phyloP scores from a whole-genome alignment of 2,329 filamentous ascomycete genomes.

The Domatiomyces catenatus region DNA sequence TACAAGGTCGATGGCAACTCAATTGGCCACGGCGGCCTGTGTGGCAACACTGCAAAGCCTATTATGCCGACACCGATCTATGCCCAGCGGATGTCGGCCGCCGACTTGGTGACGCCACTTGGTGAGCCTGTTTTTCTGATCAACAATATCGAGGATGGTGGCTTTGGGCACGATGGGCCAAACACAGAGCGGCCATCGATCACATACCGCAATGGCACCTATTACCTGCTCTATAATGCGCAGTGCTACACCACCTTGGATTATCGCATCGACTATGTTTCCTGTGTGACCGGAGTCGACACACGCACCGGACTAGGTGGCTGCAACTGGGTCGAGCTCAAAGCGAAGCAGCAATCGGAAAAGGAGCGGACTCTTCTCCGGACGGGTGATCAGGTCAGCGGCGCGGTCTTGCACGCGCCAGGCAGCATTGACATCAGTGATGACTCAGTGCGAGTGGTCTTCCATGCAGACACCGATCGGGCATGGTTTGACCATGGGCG shows the following conservation, averaged over 20 bases:
- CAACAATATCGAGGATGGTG: conserved; percentile 2
- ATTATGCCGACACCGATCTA: conserved; percentile 17
- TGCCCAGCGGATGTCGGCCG: conserved; percentile 4
- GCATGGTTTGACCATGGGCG: conserved; percentile 5
- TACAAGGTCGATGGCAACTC: conserved; percentile 50
- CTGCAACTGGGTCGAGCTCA: conserved; percentile 7
- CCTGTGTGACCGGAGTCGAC: conserved; percentile 6
- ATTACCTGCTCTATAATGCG: conserved; percentile 10
- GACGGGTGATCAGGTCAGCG: conserved; percentile 5
- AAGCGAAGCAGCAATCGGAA: conserved; percentile 4
- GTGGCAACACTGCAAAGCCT: conserved; percentile 21
- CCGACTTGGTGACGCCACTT: conserved; percentile 5
- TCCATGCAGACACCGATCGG: conserved; percentile 10
- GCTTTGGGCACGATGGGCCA: conserved; percentile 5
- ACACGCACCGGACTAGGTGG: conserved; percentile 4
- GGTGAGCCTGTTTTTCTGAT: conserved; percentile 6
- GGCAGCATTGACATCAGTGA: conserved; percentile 10
- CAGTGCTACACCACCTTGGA: conserved; percentile 7
- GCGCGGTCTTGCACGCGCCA: conserved; percentile 5
- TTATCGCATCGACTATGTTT: conserved; percentile 9
- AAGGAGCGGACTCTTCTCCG: conserved; percentile 5
- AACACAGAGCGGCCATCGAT: conserved; percentile 5
- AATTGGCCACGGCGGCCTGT: conserved; percentile 26
- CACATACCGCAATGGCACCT: conserved; percentile 3
- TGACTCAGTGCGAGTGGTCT: conserved; percentile 4